Conservation (phyloP, 192 early-diverging fungal species). For the Irineochytrium annulatum region DNA sequence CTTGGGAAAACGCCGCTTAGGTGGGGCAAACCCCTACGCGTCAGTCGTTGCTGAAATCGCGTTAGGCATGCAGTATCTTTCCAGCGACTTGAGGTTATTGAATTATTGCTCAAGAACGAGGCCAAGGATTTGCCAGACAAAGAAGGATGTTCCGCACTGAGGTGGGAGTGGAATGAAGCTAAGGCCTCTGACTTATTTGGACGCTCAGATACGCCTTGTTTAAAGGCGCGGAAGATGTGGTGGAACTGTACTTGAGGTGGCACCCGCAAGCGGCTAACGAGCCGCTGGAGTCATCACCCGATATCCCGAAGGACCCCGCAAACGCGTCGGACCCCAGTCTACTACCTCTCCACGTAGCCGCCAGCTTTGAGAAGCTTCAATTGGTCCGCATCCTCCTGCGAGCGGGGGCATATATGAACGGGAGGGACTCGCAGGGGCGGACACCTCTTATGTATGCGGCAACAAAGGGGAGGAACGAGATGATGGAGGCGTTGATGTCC, state of each 20-base stretch:
- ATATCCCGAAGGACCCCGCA: conserved; percentile 12
- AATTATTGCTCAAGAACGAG: conserved; percentile 2
- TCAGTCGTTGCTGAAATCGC: not conserved
- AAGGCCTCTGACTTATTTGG: too few relatives aligned
- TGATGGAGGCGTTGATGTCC: too few relatives aligned
- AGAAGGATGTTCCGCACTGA: conserved; percentile 15
- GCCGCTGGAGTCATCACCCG: conserved; percentile 3
- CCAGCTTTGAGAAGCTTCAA: conserved; percentile 12
- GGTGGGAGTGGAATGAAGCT: too few relatives aligned
- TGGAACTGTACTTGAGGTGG: conserved; percentile 8
- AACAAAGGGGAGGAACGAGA: too few relatives aligned
- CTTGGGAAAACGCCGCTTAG: conserved; percentile 21
- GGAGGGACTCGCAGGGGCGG: conserved; percentile 11
- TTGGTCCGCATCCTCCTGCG: conserved; percentile 17
- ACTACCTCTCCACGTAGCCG: conserved; percentile 12
- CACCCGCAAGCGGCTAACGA: not conserved
- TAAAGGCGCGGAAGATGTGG: conserved; percentile 3
- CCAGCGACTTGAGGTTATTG: conserved; percentile 11
- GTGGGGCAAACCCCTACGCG: not conserved
- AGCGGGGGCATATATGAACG: conserved; percentile 9
- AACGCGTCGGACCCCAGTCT: not conserved
- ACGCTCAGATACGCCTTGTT: conserved; percentile 17
- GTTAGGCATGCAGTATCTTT: conserved; percentile 9
- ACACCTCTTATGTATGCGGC: conserved; percentile 33
- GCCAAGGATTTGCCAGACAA: conserved; percentile 16